Base-by-base conservation (phyloP, 495 filamentous ascomycete genomes). In the Bacidia gigantensis region DNA sequence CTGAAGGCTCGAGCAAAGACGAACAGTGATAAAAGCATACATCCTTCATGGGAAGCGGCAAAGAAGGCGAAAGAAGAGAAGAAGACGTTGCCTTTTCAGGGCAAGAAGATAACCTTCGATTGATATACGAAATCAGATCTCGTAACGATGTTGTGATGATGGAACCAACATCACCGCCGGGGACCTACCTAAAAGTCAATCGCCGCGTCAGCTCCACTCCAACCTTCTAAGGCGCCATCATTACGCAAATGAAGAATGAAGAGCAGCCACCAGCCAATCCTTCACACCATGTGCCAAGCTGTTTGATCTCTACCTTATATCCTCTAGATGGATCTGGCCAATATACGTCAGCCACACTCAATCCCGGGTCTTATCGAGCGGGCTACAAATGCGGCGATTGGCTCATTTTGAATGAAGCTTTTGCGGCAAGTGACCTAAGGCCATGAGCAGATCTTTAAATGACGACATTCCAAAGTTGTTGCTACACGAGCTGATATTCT, bases 11-110 rank as follows among this genome's bases (percentile, higher is more conserved):
- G 40, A 29, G 46, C 32, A 1, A 46, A 26, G 23, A 2, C 26
- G 12, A 46, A 24, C 40, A 17, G 67, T 0, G 69, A 69, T 59
- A 78, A 74, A 58, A n/a, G 3, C 3, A 63, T 97, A 59, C 92
- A 98, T 78, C 92, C 92, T 10, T 89, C 83, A 49, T 98, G 92
- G 92, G 83, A 87, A 66, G 92, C 92, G 5, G 86, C 82, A 41
- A 84, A 80, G 71, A 82, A 82, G 68, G 83, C 80, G 14, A 96
- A 97, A 67, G 86, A 89, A 67, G 62, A 72, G 62, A 77, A 75
- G 57, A 65, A 72, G 57, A 72, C 67, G 21, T 77, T 78, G 35
- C 69, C 75, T 9, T 95, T 92, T 58, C 65, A 83, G 63, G 93
- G 92, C 41, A 92, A 83, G 75, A 97, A 95, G 73, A 80, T 95